Base-by-base conservation (phyloP, 2,329 filamentous ascomycete genomes). In the Calonectria multiphialidica region DNA sequence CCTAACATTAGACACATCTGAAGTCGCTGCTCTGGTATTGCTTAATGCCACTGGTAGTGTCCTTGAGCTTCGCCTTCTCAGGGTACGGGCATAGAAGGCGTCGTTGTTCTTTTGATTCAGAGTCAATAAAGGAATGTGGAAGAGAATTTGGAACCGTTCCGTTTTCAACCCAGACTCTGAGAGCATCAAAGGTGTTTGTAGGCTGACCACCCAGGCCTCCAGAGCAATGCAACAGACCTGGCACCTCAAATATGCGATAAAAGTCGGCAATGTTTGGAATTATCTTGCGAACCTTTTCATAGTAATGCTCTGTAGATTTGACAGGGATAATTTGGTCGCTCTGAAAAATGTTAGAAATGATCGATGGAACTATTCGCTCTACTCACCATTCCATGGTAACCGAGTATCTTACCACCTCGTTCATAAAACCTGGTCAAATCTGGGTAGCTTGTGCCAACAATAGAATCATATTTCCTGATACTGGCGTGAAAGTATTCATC, bases 381-480 rank as follows among this genome's bases (percentile, higher is more conserved):
- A 59, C 53, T 61, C 6, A 68, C 65, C 65, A 68, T 68, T 28
- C 65, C 65, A 40, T 68, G 65, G 7, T 68, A 68, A 7, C 65
- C 65, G 18, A 68, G 65, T 5, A 68, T 61, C 33, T 68, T 68
- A 10, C 53, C 65, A 8, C 65, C 65, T 5, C 12, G 30, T 49
- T 68, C 9, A 12, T 68, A 61, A 40, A 61, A 68, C 3, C 18
- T 42, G 3, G 65, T 68, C 44, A 68, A 28, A 28, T 68, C 53
- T 0, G 65, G 23, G n/a, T 68, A 53, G 23, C 18, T 44, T 6
- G 65, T 68, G 1, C 53, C 65, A 6, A 68, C 42, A 3, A 68
- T 40, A 9, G 65, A 68, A 8, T 68, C 53, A 16, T 61, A 68
- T 6, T 42, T 44, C 25, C 61, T 53, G 6, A 50, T 1, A 1